phyloP scores from a whole-genome alignment of 2,329 filamentous ascomycete genomes.

The Neofusicoccum sp. region DNA sequence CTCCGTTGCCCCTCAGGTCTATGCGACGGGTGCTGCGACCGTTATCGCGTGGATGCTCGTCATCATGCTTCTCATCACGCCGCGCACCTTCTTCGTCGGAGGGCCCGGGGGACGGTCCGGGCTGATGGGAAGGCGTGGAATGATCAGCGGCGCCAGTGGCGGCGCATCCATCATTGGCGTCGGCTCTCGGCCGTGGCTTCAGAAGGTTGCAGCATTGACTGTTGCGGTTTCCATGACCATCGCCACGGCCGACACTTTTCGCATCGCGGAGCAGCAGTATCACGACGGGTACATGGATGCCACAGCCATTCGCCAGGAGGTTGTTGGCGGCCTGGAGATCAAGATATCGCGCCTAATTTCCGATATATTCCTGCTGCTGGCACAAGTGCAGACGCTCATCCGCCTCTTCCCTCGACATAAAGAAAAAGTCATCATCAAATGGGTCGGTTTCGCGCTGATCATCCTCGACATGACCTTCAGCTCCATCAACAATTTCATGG shows the following conservation, averaged over 20 bases:
- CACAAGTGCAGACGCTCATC: slow-evolving; percentile 94
- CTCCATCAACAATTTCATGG: slow-evolving; percentile 81
- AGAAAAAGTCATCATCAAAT: slow-evolving; percentile 98
- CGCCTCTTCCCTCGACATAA: slow-evolving; percentile 93
- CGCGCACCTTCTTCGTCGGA: slow-evolving; percentile 87
- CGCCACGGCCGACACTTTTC: slow-evolving; percentile 87
- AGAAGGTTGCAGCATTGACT: slow-evolving; percentile 64
- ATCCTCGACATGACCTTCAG: slow-evolving; percentile 87
- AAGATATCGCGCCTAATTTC: slow-evolving; percentile 90
- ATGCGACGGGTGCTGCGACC: slow-evolving; percentile 87
- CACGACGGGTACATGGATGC: slow-evolving; percentile 76
- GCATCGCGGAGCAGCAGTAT: slow-evolving; percentile 80
- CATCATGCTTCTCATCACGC: slow-evolving; percentile 90
- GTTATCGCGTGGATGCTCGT: slow-evolving; percentile 89
- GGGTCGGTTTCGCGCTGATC: slow-evolving; percentile 93
- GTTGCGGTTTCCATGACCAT: slow-evolving; percentile 84
- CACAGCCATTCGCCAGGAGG: slow-evolving; percentile 68
- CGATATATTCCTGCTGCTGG: slow-evolving; percentile 94
- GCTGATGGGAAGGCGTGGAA: slow-evolving; percentile 75
- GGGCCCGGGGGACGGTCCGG: slow-evolving; percentile 65
- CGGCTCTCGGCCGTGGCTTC: slow-evolving; percentile 88
- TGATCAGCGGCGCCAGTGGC: slow-evolving; percentile 72
- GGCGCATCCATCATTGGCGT: slow-evolving; percentile 70
- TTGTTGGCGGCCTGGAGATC: slow-evolving; percentile 81
- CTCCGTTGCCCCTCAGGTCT: slow-evolving; percentile 88